phyloP scores from a whole-genome alignment of 2,329 filamentous ascomycete genomes.

The Pyrenochaeta sp. region DNA sequence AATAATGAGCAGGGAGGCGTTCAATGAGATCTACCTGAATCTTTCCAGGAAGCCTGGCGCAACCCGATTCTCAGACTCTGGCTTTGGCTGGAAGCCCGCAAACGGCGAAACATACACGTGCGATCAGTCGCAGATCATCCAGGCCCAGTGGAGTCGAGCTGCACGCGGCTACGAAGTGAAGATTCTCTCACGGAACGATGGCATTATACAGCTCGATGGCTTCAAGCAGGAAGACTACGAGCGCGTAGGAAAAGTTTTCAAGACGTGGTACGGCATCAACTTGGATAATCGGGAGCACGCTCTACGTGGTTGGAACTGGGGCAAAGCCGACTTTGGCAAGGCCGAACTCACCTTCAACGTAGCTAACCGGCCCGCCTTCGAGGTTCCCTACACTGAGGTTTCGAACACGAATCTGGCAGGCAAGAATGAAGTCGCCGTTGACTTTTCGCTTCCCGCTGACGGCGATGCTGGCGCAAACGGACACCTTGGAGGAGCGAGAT shows the following conservation, averaged over 20 bases:
- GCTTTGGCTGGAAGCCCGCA: constrained; percentile 93
- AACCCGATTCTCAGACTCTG: constrained; percentile 93
- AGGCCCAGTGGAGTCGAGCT: constrained; percentile 93
- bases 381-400: constrained; percentile 96
- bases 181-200: constrained; percentile 83
- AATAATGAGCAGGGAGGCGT: constrained; percentile 74
- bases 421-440: constrained; percentile 96
- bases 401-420: constrained; percentile 97
- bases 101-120: constrained; percentile 93
- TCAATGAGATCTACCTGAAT: constrained; percentile 96
- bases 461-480: constrained; percentile 78
- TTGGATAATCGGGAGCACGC: constrained; percentile 94
- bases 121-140: constrained; percentile 83
- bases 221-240: constrained; percentile 96
- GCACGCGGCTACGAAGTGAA: constrained; percentile 94
- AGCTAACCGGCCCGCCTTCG: constrained; percentile 94
- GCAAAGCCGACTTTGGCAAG: constrained; percentile 96
- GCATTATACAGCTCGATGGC: constrained; percentile 91
- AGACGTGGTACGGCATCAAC: constrained; percentile 95
- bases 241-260: constrained; percentile 89
- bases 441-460: constrained; percentile 82
- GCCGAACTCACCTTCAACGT: constrained; percentile 96
- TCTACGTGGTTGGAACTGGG: constrained; percentile 98
- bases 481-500: constrained; percentile 74
- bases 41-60: constrained; percentile 91